Conservation (phyloP, 176 grass and related monocot species). For the Rhynchospora tenuis region DNA sequence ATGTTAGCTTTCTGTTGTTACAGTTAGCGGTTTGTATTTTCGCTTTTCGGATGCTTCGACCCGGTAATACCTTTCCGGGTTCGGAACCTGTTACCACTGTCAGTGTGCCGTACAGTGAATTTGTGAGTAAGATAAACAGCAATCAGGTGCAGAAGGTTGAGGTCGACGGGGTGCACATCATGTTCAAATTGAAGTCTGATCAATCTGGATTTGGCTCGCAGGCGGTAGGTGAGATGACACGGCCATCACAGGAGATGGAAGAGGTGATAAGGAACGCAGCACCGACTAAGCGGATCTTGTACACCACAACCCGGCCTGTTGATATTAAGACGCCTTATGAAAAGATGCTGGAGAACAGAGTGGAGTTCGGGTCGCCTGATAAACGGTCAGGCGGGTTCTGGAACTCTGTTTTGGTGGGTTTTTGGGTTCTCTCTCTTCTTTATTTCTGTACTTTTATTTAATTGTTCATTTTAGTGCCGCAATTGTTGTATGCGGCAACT, state of each 20-base stretch:
- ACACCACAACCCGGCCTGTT: conserved; percentile 67
- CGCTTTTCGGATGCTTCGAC: conserved; percentile 77
- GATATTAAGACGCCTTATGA: conserved; percentile 98
- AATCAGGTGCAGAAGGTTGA: conserved; percentile 96
- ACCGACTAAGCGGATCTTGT: conserved; percentile 58
- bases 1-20: conserved; percentile 82
- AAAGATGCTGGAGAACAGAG: conserved; percentile 94
- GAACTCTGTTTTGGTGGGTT: conserved; percentile 88
- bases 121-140: conserved; percentile 79
- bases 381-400: conserved; percentile 78
- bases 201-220: conserved; percentile 16
- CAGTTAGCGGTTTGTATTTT: conserved; percentile 87
- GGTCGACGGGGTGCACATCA: conserved; percentile 86
- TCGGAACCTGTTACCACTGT: conserved; percentile 63
- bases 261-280: conserved; percentile 29
- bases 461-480: conserved; percentile 5
- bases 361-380: conserved; percentile 94
- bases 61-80: conserved; percentile 52
- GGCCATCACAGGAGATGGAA: conserved; percentile 34
- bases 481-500: conserved; percentile 10
- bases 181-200: conserved; percentile 76
- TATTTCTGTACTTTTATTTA: conserved; percentile 28
- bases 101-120: conserved; percentile 82
- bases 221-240: conserved; percentile 18
- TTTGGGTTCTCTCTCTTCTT: conserved; percentile 23